Percentiles rank a stretch among this genome's conserved stretches.
phyloP scores from a whole-genome alignment of 2,329 filamentous ascomycete species.

The Nemania sp. region DNA sequence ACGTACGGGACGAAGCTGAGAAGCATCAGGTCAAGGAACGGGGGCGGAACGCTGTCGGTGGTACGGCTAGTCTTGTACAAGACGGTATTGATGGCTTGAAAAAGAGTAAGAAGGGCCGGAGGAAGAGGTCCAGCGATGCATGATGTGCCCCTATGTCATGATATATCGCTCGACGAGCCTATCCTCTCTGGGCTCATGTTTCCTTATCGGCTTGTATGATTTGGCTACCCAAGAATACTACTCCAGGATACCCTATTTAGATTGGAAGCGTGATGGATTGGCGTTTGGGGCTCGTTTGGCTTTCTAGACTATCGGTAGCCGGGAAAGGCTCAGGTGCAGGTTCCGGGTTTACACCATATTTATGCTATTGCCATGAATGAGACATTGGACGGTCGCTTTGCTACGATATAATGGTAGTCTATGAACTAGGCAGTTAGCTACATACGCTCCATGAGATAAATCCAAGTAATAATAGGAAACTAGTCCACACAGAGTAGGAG shows the following conservation, averaged over 20 bases:
- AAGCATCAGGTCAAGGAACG: constrained; percentile 64
- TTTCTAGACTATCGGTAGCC: background rate
- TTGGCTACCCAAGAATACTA: constrained; percentile 21
- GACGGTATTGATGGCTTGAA: constrained; percentile 51
- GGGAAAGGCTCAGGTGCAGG: background rate
- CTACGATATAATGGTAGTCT: too few species aligned
- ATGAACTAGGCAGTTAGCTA: too few species aligned
- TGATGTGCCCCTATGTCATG: constrained; percentile 3
- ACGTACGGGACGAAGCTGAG: constrained; percentile 66
- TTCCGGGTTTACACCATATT: background rate
- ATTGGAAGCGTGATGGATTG: background rate
- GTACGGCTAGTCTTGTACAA: constrained; percentile 52
- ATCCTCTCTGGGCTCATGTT: background rate
- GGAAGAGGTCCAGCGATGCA: constrained; percentile 26
- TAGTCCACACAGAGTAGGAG: too few species aligned
- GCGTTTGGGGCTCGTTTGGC: background rate
- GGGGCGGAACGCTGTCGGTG: constrained; percentile 50
- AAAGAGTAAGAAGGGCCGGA: constrained; percentile 48
- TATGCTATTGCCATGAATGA: too few species aligned
- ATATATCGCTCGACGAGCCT: background rate
- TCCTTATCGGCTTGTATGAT: background rate
- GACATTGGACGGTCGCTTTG: too few species aligned
- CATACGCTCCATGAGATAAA: too few species aligned
- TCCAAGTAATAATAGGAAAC: too few species aligned
- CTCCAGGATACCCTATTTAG: background rate